Conservation (phyloP, 78 protist genomes). For the Cyanophora paradoxa region DNA sequence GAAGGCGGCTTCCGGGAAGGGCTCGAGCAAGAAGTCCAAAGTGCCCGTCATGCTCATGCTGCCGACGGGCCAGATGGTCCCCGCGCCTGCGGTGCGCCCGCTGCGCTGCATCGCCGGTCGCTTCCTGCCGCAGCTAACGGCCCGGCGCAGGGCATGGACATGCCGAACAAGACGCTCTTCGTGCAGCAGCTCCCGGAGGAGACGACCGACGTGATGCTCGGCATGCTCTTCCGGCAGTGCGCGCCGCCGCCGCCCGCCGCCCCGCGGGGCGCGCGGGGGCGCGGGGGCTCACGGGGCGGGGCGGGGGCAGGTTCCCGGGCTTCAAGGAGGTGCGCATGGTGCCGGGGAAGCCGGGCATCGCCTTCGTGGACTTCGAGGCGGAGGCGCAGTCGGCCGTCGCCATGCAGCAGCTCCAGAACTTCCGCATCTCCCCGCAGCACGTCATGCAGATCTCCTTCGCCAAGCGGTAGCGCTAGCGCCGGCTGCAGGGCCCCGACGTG, state of each 20-base stretch:
- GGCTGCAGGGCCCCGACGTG: no score
- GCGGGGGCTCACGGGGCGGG: no score
- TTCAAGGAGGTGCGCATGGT: slow-evolving; percentile 69
- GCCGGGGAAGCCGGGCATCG: slow-evolving; percentile 69
- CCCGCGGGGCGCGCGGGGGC: no score
- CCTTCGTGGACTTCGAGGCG: slow-evolving; percentile 76
- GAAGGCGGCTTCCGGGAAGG: background rate
- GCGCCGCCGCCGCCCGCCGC: no score
- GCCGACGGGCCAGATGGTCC: no score
- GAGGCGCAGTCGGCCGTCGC: slow-evolving; percentile 52
- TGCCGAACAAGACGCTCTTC: slow-evolving; percentile 66
- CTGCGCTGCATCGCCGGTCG: no score
- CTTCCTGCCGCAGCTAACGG: background rate
- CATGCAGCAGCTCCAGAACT: slow-evolving; percentile 12
- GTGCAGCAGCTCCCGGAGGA: slow-evolving; percentile 72
- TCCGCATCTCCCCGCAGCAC: slow-evolving; percentile 12
- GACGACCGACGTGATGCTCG: slow-evolving; percentile 52
- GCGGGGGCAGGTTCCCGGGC: no score
- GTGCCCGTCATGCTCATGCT: no score
- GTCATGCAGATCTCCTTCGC: slow-evolving; percentile 10
- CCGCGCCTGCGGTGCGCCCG: no score
- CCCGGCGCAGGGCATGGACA: background rate
- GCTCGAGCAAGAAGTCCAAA: background rate
- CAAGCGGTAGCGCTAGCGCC: no score
- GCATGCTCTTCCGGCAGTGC: slow-evolving; percentile 71